Conservation (phyloP, 495 filamentous ascomycete species). For the Pyronema domesticum region DNA sequence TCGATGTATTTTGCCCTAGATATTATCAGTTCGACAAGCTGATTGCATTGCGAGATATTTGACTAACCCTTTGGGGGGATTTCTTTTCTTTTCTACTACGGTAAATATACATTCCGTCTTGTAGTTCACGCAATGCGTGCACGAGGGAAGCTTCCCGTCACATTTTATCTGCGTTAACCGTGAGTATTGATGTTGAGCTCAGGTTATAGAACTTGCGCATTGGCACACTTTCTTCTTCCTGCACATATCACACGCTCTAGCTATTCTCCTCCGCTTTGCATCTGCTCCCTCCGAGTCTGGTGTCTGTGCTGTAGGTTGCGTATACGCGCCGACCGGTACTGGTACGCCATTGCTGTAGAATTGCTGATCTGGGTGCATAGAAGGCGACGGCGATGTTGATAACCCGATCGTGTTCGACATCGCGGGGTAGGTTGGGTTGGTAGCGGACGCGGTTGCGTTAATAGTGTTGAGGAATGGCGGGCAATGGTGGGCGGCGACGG, state of each 20-base stretch:
- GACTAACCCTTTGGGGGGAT: conserved; percentile 83
- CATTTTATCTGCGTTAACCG: conserved; percentile 57
- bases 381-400: conserved; percentile 2
- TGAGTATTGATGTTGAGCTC: not conserved
- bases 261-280: conserved; percentile 82
- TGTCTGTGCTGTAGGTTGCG: conserved; percentile 22
- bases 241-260: conserved; percentile 96
- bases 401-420: conserved; percentile 16
- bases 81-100: conserved; percentile 95
- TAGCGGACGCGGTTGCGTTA: not conserved
- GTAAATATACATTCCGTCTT: conserved; percentile 97
- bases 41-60: not conserved
- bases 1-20: conserved; percentile 91
- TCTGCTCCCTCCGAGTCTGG: conserved; percentile 45
- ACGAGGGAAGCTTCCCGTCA: conserved; percentile 87
- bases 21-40: not conserved
- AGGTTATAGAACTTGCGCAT: conserved; percentile 1
- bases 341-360: conserved; percentile 21
- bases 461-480: not conserved
- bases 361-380: conserved; percentile 11
- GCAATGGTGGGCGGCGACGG: not conserved
- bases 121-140: conserved; percentile 93
- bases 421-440: not conserved
- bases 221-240: conserved; percentile 65
- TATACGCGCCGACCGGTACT: conserved; percentile 26